phyloP scores from a whole-genome alignment of 1,284 basidiomycete species.

The Naganishia albida region DNA sequence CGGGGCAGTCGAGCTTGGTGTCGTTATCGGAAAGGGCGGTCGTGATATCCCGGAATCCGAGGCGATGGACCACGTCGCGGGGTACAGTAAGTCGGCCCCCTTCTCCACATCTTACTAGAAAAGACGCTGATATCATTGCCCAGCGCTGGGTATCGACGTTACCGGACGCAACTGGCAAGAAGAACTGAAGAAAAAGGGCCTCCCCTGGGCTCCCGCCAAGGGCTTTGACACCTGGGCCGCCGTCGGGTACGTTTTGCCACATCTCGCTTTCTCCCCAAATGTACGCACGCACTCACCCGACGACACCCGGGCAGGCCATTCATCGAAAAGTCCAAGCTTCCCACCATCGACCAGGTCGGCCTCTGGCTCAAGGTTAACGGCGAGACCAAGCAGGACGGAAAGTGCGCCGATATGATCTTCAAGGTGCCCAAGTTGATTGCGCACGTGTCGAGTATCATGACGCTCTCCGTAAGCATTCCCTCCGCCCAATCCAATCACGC shows the following conservation, averaged over 20 bases:
- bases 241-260: constrained; percentile 57
- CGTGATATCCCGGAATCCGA: constrained; percentile 73
- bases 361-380: constrained; percentile 84
- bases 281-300: neutral
- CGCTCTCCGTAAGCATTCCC: constrained; percentile 68
- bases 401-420: constrained; percentile 90
- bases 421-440: constrained; percentile 84
- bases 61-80: constrained; percentile 79
- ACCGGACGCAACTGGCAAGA: constrained; percentile 95
- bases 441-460: constrained; percentile 94
- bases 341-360: constrained; percentile 72
- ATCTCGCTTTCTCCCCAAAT: too few species aligned
- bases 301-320: constrained; percentile 66
- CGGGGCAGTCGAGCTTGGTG: constrained; percentile 84
- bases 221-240: constrained; percentile 89
- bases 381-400: constrained; percentile 77
- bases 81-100: constrained; percentile 69
- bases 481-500: too few species aligned
- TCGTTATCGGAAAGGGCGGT: constrained; percentile 86
- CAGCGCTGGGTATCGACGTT: constrained; percentile 91
- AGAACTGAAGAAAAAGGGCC: constrained; percentile 82
- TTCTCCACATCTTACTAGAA: constrained; percentile 1
- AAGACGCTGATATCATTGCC: constrained; percentile 8
- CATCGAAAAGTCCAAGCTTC: constrained; percentile 71
- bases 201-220: constrained; percentile 92